A percentile compares a stretch with the other conserved stretches of the same genome.
phyloP scores from a whole-genome alignment of 495 filamentous ascomycete species.

The Massariosphaeria phaeospora region DNA sequence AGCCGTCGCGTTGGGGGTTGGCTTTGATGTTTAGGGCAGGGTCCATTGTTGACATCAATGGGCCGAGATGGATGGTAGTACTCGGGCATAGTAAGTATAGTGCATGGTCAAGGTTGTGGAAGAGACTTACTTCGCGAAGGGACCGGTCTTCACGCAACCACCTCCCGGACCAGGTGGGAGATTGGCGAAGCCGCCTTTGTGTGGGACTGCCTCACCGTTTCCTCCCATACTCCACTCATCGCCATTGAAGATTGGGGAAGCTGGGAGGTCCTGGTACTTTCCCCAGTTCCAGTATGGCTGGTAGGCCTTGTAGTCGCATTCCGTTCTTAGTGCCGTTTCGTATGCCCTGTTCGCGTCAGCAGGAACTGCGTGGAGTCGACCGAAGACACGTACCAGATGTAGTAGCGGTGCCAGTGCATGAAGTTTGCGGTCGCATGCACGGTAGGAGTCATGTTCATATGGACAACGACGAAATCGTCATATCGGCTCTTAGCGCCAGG shows the following conservation, averaged over 20 bases:
- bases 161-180: constrained; percentile 26
- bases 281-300: constrained; percentile 34
- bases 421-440: constrained; percentile 30
- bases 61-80: constrained; percentile 19
- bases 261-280: constrained; percentile 21
- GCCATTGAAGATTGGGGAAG: constrained; percentile 29
- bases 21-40: constrained; percentile 19
- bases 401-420: constrained; percentile 32
- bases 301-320: constrained; percentile 29
- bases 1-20: constrained; percentile 23
- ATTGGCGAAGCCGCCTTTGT: constrained; percentile 8
- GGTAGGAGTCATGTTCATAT: constrained; percentile 30
- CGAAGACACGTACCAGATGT: constrained; percentile 24
- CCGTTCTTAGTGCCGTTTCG: constrained; percentile 28
- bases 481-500: constrained; percentile 26
- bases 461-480: constrained; percentile 30
- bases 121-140: constrained; percentile 23
- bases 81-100: background rate
- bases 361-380: no score
- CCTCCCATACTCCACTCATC: constrained; percentile 25
- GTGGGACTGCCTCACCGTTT: constrained; percentile 22
- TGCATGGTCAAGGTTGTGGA: background rate
- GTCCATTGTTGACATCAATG: constrained; percentile 23
- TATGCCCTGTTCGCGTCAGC: constrained; percentile 20
- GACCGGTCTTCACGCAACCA: constrained; percentile 27